Evolutionary conservation across 2,329 filamentous ascomycete species (phyloP).

Genomic region (Neonectria faginata): DNA sequence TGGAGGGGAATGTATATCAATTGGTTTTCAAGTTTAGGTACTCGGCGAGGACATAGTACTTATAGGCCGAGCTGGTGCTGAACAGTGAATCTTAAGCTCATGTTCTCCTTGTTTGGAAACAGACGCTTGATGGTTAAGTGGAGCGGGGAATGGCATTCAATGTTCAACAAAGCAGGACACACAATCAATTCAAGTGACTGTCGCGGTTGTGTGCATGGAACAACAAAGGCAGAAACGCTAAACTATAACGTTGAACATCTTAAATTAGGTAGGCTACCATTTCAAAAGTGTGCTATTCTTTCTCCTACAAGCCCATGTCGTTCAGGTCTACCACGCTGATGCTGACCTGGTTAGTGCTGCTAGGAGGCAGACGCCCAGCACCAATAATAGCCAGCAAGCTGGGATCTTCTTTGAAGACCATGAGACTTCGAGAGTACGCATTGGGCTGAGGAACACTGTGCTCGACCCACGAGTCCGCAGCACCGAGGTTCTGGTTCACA

Average conservation of each 20-base stretch:
- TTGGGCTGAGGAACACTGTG: constrained; percentile 50
- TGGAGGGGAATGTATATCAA: too few species aligned
- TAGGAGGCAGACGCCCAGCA: constrained; percentile 58
- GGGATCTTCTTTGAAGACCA: constrained; percentile 51
- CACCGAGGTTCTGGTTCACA: constrained; percentile 56
- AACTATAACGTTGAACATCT: too few species aligned
- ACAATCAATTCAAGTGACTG: not conserved
- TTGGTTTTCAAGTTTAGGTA: not conserved
- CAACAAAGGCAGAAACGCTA: not conserved
- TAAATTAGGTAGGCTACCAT: too few species aligned
- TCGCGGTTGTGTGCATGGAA: not conserved
- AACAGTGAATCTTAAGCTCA: too few species aligned
- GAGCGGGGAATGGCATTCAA: too few species aligned
- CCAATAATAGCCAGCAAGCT: constrained; percentile 56
- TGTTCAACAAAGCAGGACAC: not conserved
- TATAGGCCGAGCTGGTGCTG: not conserved
- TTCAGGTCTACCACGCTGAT: constrained; percentile 49
- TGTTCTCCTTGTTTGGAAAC: not conserved
- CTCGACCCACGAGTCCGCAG: constrained; percentile 51
- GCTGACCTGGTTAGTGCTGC: constrained; percentile 57
- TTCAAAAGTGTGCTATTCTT: not conserved
- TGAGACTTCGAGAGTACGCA: constrained; percentile 53
- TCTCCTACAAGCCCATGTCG: constrained; percentile 5
- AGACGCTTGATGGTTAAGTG: not conserved
- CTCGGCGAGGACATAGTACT: not conserved